Evolutionary conservation across 805 yeast genomes (phyloP).

Genomic region (Candida stauntonica): DNA sequence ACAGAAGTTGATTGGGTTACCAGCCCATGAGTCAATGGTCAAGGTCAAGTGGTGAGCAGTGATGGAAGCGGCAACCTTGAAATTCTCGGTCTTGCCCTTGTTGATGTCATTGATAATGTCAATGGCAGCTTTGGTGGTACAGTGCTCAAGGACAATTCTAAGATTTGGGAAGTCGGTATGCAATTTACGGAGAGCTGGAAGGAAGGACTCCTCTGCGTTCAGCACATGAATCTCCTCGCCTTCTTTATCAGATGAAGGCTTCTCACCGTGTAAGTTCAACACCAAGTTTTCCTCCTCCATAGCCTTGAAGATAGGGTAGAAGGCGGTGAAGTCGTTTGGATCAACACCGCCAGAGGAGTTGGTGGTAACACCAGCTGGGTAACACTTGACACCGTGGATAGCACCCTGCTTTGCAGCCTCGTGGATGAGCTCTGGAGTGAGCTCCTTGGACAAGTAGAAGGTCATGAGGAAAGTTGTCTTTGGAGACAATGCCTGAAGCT

Average conservation of each 20-base stretch:
- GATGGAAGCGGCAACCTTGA: slow-evolving; percentile 83
- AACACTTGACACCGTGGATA: slow-evolving; percentile 88
- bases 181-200: slow-evolving; percentile 80
- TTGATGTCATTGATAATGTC: slow-evolving; percentile 71
- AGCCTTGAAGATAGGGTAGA: slow-evolving; percentile 85
- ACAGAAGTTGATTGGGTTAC: slow-evolving; percentile 91
- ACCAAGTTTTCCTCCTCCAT: slow-evolving; percentile 77
- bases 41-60: slow-evolving; percentile 93
- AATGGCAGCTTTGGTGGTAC: slow-evolving; percentile 88
- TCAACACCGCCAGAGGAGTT: slow-evolving; percentile 90
- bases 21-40: slow-evolving; percentile 95
- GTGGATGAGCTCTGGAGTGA: slow-evolving; percentile 82
- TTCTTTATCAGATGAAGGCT: slow-evolving; percentile 58
- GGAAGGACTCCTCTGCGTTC: slow-evolving; percentile 88
- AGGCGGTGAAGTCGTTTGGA: slow-evolving; percentile 83
- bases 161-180: slow-evolving; percentile 81
- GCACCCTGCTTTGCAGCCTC: slow-evolving; percentile 68
- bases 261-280: slow-evolving; percentile 92
- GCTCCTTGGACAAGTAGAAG: slow-evolving; percentile 68
- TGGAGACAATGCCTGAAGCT: slow-evolving; percentile 65
- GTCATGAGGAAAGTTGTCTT: slow-evolving; percentile 89
- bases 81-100: slow-evolving; percentile 31
- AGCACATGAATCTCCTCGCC: slow-evolving; percentile 77
- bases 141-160: slow-evolving; percentile 87
- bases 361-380: slow-evolving; percentile 99